These are phyloP conservation scores for Mucor irregularis DNA, from an alignment of 371 early-diverging fungal species.

Conservation along the genomic window DNA sequence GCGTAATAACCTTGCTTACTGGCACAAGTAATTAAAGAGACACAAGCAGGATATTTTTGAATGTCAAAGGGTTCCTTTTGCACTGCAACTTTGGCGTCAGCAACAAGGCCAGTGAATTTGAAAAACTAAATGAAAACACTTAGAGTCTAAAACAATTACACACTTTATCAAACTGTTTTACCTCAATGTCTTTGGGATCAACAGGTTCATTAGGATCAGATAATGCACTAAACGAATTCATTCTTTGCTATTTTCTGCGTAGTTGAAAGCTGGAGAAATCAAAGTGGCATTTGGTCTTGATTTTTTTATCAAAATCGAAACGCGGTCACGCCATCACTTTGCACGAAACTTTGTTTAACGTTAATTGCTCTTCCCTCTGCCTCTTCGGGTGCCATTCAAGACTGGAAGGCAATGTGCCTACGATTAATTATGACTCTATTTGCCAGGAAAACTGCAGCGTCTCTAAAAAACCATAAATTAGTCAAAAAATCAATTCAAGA, in stretches of 20 bases:
- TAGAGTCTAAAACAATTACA: neutral
- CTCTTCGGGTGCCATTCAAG: neutral
- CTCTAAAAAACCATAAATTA: too few species aligned
- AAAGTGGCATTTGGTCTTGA: too few species aligned
- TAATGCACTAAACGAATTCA: conserved; percentile 14
- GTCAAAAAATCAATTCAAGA: too few species aligned
- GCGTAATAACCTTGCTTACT: conserved; percentile 41
- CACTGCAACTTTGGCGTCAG: conserved; percentile 43
- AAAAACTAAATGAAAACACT: too few species aligned
- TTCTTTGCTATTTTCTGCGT: neutral
- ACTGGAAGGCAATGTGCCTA: too few species aligned
- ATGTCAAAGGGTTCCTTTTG: conserved; percentile 30
- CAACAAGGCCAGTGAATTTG: conserved; percentile 36
- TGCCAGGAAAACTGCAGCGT: too few species aligned
- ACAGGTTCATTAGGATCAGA: conserved; percentile 15
- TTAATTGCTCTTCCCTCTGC: too few species aligned
- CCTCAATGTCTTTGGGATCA: conserved; percentile 26
- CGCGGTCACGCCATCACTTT: neutral
- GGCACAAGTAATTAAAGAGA: conserved; percentile 39
- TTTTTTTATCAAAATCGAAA: neutral
- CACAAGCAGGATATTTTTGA: conserved; percentile 29
- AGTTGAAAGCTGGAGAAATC: too few species aligned
- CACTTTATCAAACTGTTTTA: conserved; percentile 1
- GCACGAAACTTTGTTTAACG: too few species aligned
- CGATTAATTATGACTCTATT: too few species aligned